Conservation (phyloP, 768 basidiomycete genomes). For the Termitomyces sp. region DNA sequence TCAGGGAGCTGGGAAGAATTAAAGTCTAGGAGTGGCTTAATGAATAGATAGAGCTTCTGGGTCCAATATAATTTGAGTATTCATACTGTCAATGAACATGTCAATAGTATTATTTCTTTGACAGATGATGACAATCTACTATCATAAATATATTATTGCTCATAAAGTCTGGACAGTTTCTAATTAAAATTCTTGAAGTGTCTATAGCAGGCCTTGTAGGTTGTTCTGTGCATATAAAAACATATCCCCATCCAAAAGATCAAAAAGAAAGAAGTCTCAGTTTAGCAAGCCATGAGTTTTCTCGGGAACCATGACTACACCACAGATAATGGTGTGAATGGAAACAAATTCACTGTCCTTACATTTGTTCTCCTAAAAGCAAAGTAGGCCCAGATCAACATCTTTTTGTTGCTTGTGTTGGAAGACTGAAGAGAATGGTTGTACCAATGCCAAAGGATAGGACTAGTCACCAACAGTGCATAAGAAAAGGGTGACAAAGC, state of each 20-base stretch:
- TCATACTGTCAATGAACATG: too few relatives aligned
- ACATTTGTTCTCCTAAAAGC: not conserved
- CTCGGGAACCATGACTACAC: not conserved
- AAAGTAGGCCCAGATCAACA: not conserved
- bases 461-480: not conserved
- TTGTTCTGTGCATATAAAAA: not conserved
- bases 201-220: too few relatives aligned
- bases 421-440: not conserved
- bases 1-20: too few relatives aligned
- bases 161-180: too few relatives aligned
- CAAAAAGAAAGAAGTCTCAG: not conserved
- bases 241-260: not conserved
- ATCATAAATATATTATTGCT: too few relatives aligned
- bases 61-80: too few relatives aligned
- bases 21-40: too few relatives aligned
- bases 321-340: not conserved
- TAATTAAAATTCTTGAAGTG: too few relatives aligned
- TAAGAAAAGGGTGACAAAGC: not conserved
- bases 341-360: not conserved
- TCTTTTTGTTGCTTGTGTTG: not conserved
- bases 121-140: too few relatives aligned
- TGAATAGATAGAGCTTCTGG: too few relatives aligned
- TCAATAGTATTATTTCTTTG: too few relatives aligned
- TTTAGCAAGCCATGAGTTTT: not conserved
- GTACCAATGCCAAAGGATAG: not conserved